Evolutionary conservation across 352 stramenopile genomes (phyloP).

Genomic region (Thraustotheca clavata): DNA sequence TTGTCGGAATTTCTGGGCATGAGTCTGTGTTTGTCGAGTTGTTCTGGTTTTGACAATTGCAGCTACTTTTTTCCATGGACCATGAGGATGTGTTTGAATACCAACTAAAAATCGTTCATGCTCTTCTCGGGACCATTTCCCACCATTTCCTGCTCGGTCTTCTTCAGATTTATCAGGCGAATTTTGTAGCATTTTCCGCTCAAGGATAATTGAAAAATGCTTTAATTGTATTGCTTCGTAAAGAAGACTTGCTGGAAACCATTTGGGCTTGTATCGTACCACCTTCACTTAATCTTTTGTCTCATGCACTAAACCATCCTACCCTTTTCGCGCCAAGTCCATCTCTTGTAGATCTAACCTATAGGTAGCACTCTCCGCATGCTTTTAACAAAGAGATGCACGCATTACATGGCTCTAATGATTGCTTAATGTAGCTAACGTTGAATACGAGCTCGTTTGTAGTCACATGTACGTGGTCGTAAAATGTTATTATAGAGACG

Average conservation of each 20-base stretch:
- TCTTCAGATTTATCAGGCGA: neutral
- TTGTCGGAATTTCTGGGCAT: conserved; percentile 58
- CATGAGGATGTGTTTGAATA: conserved; percentile 48
- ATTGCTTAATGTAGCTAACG: too few species aligned
- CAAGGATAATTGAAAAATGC: neutral
- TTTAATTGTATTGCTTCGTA: neutral
- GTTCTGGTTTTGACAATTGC: conserved; percentile 52
- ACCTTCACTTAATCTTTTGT: neutral
- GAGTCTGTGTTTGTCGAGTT: conserved; percentile 56
- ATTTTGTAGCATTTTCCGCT: conserved; percentile 1
- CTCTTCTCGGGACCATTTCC: conserved; percentile 22
- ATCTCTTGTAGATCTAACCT: too few species aligned
- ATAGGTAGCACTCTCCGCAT: too few species aligned
- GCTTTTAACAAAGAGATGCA: too few species aligned
- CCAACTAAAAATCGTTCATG: conserved; percentile 77
- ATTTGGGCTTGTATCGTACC: neutral
- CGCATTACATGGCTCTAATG: too few species aligned
- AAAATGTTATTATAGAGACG: too few species aligned
- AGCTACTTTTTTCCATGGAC: conserved; percentile 51
- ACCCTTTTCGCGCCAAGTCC: too few species aligned
- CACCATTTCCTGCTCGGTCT: neutral
- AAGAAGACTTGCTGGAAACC: neutral
- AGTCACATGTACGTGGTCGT: too few species aligned
- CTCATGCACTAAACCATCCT: neutral
- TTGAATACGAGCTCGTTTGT: too few species aligned